phyloP scores from a whole-genome alignment of 768 basidiomycete species.

The Trametes meyenii region DNA sequence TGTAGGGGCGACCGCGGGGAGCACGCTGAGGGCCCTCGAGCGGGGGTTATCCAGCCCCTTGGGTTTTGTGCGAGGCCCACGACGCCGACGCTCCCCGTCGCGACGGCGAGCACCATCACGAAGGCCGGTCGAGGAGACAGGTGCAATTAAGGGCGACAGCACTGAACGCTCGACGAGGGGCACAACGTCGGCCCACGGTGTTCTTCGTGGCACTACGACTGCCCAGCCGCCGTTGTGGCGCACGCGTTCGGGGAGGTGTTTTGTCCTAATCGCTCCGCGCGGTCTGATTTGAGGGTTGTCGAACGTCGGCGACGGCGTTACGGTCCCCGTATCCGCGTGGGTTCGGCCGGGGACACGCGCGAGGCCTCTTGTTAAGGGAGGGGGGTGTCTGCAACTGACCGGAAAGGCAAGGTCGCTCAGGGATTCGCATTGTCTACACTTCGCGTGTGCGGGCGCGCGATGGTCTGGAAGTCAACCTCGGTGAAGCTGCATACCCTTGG shows the following conservation, averaged over 20 bases:
- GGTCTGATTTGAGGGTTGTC: background rate
- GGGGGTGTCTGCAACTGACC: too few species aligned
- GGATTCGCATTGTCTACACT: too few species aligned
- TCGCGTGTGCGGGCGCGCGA: too few species aligned
- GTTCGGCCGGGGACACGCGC: too few species aligned
- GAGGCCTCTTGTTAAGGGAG: too few species aligned
- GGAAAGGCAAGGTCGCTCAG: too few species aligned
- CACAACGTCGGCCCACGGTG: background rate
- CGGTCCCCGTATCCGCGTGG: too few species aligned
- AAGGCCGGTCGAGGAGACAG: background rate
- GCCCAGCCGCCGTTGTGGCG: background rate
- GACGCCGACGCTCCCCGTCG: background rate
- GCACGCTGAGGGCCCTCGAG: too few species aligned
- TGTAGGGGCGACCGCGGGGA: background rate
- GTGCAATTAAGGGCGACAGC: background rate
- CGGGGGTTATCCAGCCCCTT: background rate
- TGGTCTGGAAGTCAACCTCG: too few species aligned
- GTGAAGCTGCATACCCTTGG: too few species aligned
- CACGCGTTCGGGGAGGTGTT: background rate
- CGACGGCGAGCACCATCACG: slow-evolving; percentile 6
- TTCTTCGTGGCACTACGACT: background rate
- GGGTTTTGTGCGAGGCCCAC: background rate
- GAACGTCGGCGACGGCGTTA: background rate
- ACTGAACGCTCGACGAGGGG: background rate
- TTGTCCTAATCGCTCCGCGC: background rate